These are phyloP conservation scores for Mycena galopus DNA, from an alignment of 768 basidiomycete genomes.

Conservation along the genomic window DNA sequence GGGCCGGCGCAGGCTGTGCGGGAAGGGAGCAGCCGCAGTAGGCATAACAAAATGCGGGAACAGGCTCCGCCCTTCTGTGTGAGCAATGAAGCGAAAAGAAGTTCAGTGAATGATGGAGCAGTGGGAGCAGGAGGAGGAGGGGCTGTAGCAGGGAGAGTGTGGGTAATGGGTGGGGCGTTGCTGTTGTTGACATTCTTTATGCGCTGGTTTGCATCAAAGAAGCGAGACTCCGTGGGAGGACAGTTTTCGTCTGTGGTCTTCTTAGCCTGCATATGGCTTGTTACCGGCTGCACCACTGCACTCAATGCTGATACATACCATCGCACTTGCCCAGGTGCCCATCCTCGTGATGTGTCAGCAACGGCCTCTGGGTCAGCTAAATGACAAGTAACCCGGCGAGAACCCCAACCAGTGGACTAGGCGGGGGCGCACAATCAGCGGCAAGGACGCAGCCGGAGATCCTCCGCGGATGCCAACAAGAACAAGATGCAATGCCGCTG, in stretches of 20 bases:
- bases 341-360: background rate
- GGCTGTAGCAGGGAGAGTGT: too few relatives aligned
- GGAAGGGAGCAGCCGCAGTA: background rate
- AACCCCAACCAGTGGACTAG: too few relatives aligned
- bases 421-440: too few relatives aligned
- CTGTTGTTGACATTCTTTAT: background rate
- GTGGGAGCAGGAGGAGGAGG: too few relatives aligned
- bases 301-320: background rate
- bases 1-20: background rate
- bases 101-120: too few relatives aligned
- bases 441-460: too few relatives aligned
- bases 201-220: slow-evolving; percentile 4
- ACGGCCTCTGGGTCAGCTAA: too few relatives aligned
- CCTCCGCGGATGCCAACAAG: too few relatives aligned
- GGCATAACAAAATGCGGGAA: background rate
- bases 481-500: too few relatives aligned
- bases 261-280: background rate
- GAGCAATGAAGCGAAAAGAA: too few relatives aligned
- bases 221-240: background rate
- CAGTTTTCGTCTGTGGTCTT: background rate
- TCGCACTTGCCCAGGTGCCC: background rate
- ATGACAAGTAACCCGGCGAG: too few relatives aligned
- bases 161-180: background rate
- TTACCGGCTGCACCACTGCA: background rate
- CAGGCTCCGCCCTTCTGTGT: background rate